Evolutionary conservation across 768 basidiomycete species (phyloP), one percentile per base, ranked within the genome.

Genomic region (Hericium coralloides): DNA sequence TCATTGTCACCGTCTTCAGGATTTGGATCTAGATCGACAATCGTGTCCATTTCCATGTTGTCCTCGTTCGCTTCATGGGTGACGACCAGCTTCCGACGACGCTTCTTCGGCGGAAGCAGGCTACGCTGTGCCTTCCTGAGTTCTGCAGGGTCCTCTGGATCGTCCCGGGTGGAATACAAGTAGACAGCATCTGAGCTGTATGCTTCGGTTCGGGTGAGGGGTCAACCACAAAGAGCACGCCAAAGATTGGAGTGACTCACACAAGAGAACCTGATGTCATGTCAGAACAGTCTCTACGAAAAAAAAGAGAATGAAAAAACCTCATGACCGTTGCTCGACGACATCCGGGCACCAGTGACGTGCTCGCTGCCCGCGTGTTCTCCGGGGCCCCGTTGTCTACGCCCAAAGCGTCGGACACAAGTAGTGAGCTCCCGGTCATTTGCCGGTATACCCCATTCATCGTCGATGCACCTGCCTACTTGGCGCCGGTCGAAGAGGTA

Each of bases 401-500:
- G 74, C 12, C 88, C 91, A 67, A 94, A 90, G 31, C 84, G 81
- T 55, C 92, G 79, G 18, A 94, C 89, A 66, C 92, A 94, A 12
- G 85, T 86, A 2, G 88, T 88, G 49, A 84, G 65, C 48, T 79
- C 79, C 22, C 74, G 73, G 3, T 72, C 64, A 22, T 74, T 66
- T 6, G 78, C 77, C 14, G 79, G 71, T 57, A 76, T 69, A 14
- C 90, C 90, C 89, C 89, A 91, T 63, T 89, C 83, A 50, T 79
- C 80, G 56, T 73, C 69, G 45, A 90, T 70, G 36, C 75, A 71
- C 12, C 84, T 79, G 7, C 83, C 82, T 15, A 79, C 70, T 63
- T 90, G 85, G 50, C 92, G 78, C 55, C 92, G 79, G 68, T 95
- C 92, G 65, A 89, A 94, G 2, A 95, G 77, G 67, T 83, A 89